These are phyloP conservation scores for Digitaria exilis DNA, from an alignment of 202 grass and related monocot genomes.

Conservation along the genomic window DNA sequence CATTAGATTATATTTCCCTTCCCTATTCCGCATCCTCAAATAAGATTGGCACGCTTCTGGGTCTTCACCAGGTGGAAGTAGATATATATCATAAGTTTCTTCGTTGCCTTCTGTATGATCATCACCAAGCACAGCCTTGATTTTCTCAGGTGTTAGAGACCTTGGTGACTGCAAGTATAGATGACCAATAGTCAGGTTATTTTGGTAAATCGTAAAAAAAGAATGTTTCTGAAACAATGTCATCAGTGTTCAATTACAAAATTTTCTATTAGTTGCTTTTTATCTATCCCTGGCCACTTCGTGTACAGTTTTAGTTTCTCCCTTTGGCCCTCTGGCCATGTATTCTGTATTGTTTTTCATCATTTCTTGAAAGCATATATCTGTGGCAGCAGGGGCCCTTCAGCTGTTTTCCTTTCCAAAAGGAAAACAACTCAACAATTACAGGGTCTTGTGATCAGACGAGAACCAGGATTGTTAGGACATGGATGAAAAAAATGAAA, in stretches of 20 bases:
- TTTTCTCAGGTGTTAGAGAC: slow-evolving; percentile 71
- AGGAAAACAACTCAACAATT: slow-evolving; percentile 1
- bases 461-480: slow-evolving; percentile 26
- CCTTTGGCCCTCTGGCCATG: not conserved
- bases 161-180: slow-evolving; percentile 69
- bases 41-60: slow-evolving; percentile 98
- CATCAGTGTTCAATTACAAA: not conserved
- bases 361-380: not conserved
- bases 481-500: slow-evolving; percentile 29
- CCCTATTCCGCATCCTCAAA: slow-evolving; percentile 93
- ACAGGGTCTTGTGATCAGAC: slow-evolving; percentile 11
- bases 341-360: not conserved
- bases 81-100: slow-evolving; percentile 98
- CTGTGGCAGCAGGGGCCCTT: not conserved
- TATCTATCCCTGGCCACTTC: not conserved
- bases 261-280: not conserved
- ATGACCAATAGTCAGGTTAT: slow-evolving; percentile 23
- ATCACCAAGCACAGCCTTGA: slow-evolving; percentile 73
- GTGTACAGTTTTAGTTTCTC: not conserved
- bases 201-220: slow-evolving; percentile 22
- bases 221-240: slow-evolving; percentile 9
- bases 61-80: slow-evolving; percentile 98
- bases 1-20: slow-evolving; percentile 99
- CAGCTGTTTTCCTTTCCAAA: not conserved
- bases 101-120: slow-evolving; percentile 74